Base-by-base conservation (phyloP, 169 alveolate species). In the Plasmodium gaboni region DNA sequence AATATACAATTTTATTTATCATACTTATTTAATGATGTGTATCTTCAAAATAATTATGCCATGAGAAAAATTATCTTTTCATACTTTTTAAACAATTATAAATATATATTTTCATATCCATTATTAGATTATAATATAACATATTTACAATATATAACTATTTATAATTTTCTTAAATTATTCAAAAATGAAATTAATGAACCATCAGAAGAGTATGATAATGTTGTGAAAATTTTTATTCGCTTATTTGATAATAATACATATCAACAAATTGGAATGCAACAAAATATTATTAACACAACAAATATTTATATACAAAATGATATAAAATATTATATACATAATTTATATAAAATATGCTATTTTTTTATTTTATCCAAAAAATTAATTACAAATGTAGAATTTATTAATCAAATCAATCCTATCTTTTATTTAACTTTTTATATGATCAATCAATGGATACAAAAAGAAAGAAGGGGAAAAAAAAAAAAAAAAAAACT, bases 81-180 rank as follows among this genome's bases (percentile, higher is more conserved):
- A 7, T 65, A 61, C 48, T 86, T 86, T 64, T 61, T 60, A 64
- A 86, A 86, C 51, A 17, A 46, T 50, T 61, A 13, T 46, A 64
- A 71, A 32, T 24, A 17, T 51, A 46, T 50, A 12, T 48, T 57
- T 86, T 71, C 87, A 17, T 15, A 17, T 10, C 8, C 53, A 19
- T 51, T 42, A 60, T 9, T 48, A 26, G 50, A 67, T 38, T 51
- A 86, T 65, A 28, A 46, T 32, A 10, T 59, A n/a, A 86, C 61
- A 1, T 86, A 86, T 38, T 17, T 86, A n/a, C 71, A 86, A 28
- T 86, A 86, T 61, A 86, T 86, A 48, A 86, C 87, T 10, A 60
- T 86, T 28, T 46, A 86, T 65, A 86, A 86, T 86, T 70, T 69
- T 59, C 32, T 86, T 46, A 86, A 71, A 71, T 46, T 70, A 3